These are phyloP conservation scores for Cokeromyces recurvatus DNA, from an alignment of 371 early-diverging fungal species.

Conservation along the genomic window DNA sequence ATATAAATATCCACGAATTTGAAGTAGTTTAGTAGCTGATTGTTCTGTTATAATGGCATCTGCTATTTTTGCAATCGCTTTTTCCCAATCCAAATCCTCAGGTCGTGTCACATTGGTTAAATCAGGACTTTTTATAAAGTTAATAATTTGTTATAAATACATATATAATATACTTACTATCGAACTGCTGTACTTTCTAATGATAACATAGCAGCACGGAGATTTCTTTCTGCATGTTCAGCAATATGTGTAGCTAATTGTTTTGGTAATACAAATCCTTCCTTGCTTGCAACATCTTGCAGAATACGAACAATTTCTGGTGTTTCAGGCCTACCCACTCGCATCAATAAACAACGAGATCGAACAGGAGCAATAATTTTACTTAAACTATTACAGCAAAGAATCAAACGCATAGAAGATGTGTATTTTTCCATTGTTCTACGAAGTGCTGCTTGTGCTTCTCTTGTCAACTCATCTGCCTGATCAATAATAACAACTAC, in stretches of 20 bases:
- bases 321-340: constrained; percentile 81
- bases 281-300: constrained; percentile 70
- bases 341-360: constrained; percentile 90
- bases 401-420: constrained; percentile 86
- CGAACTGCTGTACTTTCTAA: constrained; percentile 85
- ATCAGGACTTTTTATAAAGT: constrained; percentile 14
- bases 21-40: constrained; percentile 62
- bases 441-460: constrained; percentile 98
- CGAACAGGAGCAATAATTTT: constrained; percentile 96
- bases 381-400: constrained; percentile 89
- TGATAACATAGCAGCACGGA: constrained; percentile 86
- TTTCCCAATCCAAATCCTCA: constrained; percentile 89
- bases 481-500: constrained; percentile 94
- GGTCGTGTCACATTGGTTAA: constrained; percentile 50
- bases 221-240: constrained; percentile 73
- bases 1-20: constrained; percentile 78
- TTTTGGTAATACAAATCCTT: constrained; percentile 67
- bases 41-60: constrained; percentile 70
- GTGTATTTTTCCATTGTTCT: constrained; percentile 99
- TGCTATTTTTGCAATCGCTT: constrained; percentile 67
- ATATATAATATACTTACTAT: constrained; percentile 58
- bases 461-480: constrained; percentile 89
- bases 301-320: constrained; percentile 69
- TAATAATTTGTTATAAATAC: too few relatives aligned
- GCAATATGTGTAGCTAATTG: constrained; percentile 67